Percentiles rank a stretch among this genome's conserved stretches.
phyloP scores from a whole-genome alignment of 1,139 yeast species.

The Yamadazyma mexicana region DNA sequence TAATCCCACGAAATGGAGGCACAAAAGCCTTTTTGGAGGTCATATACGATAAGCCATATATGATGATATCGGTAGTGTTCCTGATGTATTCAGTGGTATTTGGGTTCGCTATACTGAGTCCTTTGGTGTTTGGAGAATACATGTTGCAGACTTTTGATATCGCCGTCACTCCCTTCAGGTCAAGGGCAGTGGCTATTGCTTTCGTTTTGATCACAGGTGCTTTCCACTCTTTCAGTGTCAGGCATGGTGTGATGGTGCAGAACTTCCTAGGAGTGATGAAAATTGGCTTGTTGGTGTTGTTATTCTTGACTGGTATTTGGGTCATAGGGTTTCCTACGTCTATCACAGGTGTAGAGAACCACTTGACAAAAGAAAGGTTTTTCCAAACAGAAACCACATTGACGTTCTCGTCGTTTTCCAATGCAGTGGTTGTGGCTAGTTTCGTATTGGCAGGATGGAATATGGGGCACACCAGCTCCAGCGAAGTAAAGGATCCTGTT shows the following conservation, averaged over 20 bases:
- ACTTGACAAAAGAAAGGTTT: constrained; percentile 35
- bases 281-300: constrained; percentile 45
- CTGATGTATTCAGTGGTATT: constrained; percentile 58
- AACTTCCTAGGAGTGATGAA: constrained; percentile 59
- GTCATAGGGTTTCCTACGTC: constrained; percentile 44
- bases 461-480: constrained; percentile 59
- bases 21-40: constrained; percentile 68
- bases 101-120: constrained; percentile 65
- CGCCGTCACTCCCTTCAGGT: constrained; percentile 35
- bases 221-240: constrained; percentile 55
- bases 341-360: constrained; percentile 41
- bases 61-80: constrained; percentile 60
- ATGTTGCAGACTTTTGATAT: constrained; percentile 50
- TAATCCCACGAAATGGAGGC: constrained; percentile 75
- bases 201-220: constrained; percentile 43
- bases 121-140: constrained; percentile 73
- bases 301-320: constrained; percentile 53
- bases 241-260: constrained; percentile 54
- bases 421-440: constrained; percentile 58
- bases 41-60: constrained; percentile 58
- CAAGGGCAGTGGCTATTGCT: constrained; percentile 44
- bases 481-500: constrained; percentile 60
- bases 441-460: constrained; percentile 69
- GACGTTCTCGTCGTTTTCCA: constrained; percentile 47
- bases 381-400: constrained; percentile 28